Conservation (phyloP, 306 rosid genomes). For the Sicyos edulis region DNA sequence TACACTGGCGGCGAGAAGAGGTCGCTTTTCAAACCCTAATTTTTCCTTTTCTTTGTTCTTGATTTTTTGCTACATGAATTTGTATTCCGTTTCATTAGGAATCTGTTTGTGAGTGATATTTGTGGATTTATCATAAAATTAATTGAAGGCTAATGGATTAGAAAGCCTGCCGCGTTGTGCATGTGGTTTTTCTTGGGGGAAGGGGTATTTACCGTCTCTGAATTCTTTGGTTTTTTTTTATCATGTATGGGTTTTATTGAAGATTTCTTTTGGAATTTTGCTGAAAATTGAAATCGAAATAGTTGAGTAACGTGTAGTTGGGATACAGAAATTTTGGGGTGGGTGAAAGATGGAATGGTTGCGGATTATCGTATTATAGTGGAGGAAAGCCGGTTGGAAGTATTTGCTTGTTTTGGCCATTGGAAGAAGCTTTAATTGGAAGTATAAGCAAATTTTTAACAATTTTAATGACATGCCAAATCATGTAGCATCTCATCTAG, state of each 20-base stretch:
- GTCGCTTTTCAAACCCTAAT: constrained; percentile 32
- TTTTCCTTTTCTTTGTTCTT: not conserved
- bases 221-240: not conserved
- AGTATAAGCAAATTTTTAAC: not conserved
- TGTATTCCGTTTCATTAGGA: not conserved
- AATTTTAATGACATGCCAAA: not conserved
- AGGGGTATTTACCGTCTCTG: not conserved
- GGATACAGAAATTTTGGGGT: not conserved
- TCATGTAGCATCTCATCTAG: not conserved
- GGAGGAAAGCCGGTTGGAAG: not conserved
- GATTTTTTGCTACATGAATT: not conserved
- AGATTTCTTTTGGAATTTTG: not conserved
- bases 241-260: not conserved
- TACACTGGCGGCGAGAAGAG: constrained; percentile 99
- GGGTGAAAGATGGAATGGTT: not conserved
- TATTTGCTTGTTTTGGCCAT: constrained; percentile 1
- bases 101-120: not conserved
- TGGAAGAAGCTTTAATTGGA: not conserved
- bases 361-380: not conserved
- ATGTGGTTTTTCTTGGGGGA: not conserved
- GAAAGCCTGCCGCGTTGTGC: not conserved
- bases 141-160: not conserved
- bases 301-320: not conserved
- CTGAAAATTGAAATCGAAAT: not conserved
- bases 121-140: not conserved